Evolutionary conservation across 176 grass and related monocot genomes (phyloP).

Genomic region (Guadua angustifolia): DNA sequence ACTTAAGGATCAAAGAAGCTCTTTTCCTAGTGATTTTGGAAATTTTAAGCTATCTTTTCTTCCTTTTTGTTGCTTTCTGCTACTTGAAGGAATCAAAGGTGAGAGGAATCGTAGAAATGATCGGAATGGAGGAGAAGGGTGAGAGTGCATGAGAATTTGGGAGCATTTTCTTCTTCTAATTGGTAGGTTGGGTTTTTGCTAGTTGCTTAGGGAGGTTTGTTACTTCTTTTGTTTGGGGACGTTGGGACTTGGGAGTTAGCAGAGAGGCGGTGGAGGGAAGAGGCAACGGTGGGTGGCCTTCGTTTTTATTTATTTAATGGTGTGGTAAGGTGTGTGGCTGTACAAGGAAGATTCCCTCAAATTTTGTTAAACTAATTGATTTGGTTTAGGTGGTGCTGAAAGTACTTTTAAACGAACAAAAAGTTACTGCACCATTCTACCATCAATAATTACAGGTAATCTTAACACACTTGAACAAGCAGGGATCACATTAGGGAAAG

Average conservation of each 20-base stretch:
- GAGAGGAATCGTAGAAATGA: neutral
- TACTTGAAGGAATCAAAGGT: neutral
- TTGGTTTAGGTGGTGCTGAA: constrained; percentile 3
- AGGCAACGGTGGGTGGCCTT: constrained; percentile 39
- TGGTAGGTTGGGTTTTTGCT: constrained; percentile 28
- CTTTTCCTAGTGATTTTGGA: constrained; percentile 42
- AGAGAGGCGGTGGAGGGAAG: constrained; percentile 29
- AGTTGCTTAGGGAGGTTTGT: constrained; percentile 27
- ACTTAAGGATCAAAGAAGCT: constrained; percentile 44
- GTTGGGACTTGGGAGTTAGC: constrained; percentile 36
- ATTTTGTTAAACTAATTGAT: constrained; percentile 43
- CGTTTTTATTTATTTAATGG: constrained; percentile 46
- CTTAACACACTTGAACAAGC: neutral
- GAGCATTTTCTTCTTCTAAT: neutral
- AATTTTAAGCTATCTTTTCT: constrained; percentile 4
- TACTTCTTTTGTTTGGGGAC: constrained; percentile 24
- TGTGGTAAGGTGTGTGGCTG: constrained; percentile 40
- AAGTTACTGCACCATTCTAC: neutral
- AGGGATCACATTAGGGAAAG: neutral
- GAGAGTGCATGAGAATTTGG: neutral
- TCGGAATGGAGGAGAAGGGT: neutral
- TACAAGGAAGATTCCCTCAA: constrained; percentile 43
- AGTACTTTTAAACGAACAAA: neutral
- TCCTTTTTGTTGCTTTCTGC: constrained; percentile 33
- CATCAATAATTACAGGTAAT: neutral